These are phyloP conservation scores for Phaeotremella skinneri DNA, from an alignment of 768 basidiomycete genomes.

Conservation along the genomic window DNA sequence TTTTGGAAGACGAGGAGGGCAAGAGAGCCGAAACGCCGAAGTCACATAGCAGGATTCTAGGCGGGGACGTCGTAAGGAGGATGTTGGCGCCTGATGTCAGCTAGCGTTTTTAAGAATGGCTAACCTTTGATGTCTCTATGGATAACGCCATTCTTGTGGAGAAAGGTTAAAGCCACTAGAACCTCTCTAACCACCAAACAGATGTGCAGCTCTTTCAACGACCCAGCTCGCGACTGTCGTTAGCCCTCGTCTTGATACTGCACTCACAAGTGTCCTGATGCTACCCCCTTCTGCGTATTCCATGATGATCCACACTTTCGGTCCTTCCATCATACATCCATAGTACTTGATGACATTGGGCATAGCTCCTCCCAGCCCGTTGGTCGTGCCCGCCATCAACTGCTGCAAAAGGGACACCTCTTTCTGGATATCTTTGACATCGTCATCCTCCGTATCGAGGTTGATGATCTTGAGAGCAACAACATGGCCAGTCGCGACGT, in stretches of 20 bases:
- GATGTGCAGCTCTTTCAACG: constrained; percentile 82
- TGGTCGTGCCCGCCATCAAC: constrained; percentile 53
- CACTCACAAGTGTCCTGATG: constrained; percentile 68
- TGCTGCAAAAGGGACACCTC: constrained; percentile 91
- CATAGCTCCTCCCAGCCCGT: constrained; percentile 57
- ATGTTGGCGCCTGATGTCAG: constrained; percentile 72
- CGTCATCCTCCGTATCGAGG: constrained; percentile 93
- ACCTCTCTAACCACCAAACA: constrained; percentile 86
- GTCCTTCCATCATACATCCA: constrained; percentile 92
- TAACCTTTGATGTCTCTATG: constrained; percentile 88
- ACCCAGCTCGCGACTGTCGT: constrained; percentile 72
- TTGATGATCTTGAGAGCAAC: constrained; percentile 99
- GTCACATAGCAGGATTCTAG: constrained; percentile 93
- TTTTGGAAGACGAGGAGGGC: constrained; percentile 70
- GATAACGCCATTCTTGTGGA: constrained; percentile 91
- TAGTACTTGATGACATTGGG: constrained; percentile 90
- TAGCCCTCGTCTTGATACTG: background rate
- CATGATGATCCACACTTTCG: constrained; percentile 99
- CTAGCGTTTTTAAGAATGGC: constrained; percentile 13
- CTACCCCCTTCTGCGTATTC: constrained; percentile 94
- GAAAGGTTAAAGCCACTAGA: constrained; percentile 77
- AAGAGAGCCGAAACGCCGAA: constrained; percentile 96
- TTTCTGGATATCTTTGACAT: constrained; percentile 92
- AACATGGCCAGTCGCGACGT: constrained; percentile 77
- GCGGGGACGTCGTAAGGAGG: constrained; percentile 72